These are phyloP conservation scores for Adansonia grandidieri DNA, from an alignment of 441 rosid species.

Conservation along the genomic window DNA sequence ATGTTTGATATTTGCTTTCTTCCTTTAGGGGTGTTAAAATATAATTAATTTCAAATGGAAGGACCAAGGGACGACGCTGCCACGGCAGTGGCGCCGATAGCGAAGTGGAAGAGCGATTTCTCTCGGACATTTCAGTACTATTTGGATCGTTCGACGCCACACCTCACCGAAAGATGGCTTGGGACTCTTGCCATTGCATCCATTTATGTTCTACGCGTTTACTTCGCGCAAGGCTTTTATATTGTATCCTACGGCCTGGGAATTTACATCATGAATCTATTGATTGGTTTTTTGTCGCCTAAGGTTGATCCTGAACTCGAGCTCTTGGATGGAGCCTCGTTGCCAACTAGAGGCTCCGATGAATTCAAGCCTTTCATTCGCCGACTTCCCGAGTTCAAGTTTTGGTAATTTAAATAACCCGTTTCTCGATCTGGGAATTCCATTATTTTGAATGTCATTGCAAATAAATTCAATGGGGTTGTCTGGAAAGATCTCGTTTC, in stretches of 20 bases:
- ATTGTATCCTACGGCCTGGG: constrained; percentile 43
- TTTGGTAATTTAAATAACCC: not conserved
- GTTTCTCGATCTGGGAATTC: not conserved
- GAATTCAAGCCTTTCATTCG: constrained; percentile 40
- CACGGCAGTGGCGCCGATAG: constrained; percentile 32
- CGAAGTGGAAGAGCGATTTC: constrained; percentile 40
- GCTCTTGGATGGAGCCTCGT: constrained; percentile 40
- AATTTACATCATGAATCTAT: constrained; percentile 43
- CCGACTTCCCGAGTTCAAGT: constrained; percentile 44
- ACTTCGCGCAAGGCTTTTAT: constrained; percentile 40
- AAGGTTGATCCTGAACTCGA: constrained; percentile 46
- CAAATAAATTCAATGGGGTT: not conserved
- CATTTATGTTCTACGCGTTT: constrained; percentile 40
- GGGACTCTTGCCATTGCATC: constrained; percentile 33
- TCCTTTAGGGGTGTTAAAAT: not conserved
- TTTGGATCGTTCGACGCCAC: constrained; percentile 43
- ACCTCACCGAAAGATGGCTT: constrained; percentile 37
- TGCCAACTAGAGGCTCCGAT: constrained; percentile 46
- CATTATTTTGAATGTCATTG: not conserved
- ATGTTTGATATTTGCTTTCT: not conserved
- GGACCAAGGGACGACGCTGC: constrained; percentile 34
- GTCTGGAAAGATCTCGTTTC: no score
- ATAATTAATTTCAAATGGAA: not conserved
- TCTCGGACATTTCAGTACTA: constrained; percentile 37
- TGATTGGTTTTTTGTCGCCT: constrained; percentile 46